These are phyloP conservation scores for Lenzites betulinus DNA, from an alignment of 768 basidiomycete genomes.

Conservation along the genomic window DNA sequence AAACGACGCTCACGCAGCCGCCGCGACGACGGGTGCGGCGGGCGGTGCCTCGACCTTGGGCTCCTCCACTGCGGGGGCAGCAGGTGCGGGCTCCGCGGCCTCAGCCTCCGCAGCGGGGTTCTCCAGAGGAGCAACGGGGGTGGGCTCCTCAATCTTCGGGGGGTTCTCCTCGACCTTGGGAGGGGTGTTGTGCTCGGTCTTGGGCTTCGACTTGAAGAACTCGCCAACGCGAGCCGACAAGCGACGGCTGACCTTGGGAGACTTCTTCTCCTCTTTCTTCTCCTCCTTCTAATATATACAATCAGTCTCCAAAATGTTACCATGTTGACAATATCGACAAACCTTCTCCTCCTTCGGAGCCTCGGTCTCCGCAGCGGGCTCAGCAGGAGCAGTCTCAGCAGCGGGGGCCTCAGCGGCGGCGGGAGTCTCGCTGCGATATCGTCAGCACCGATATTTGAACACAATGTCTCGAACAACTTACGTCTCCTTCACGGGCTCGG, in stretches of 20 bases:
- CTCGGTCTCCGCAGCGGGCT: constrained; percentile 40
- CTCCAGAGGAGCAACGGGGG: constrained; percentile 82
- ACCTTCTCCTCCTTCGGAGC: constrained; percentile 68
- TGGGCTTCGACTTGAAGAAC: constrained; percentile 79
- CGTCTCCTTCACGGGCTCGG: constrained; percentile 74
- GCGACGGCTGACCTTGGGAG: constrained; percentile 74
- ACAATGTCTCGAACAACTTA: constrained; percentile 37
- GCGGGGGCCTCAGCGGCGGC: constrained; percentile 37
- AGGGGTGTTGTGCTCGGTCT: constrained; percentile 61
- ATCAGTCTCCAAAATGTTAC: background rate
- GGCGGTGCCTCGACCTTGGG: constrained; percentile 46
- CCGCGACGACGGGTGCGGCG: constrained; percentile 69
- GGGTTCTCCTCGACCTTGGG: constrained; percentile 89
- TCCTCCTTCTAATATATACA: constrained; percentile 48
- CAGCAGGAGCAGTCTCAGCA: constrained; percentile 36
- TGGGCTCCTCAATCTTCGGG: constrained; percentile 83
- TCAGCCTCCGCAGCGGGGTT: constrained; percentile 61
- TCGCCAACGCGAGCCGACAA: constrained; percentile 82
- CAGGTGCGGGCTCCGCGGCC: constrained; percentile 38
- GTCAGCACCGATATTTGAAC: constrained; percentile 4
- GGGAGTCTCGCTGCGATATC: constrained; percentile 45
- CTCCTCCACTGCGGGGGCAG: constrained; percentile 34
- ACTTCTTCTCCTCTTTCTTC: constrained; percentile 44
- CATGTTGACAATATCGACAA: background rate
- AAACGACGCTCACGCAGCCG: constrained; percentile 66